Evolutionary conservation across 2,329 filamentous ascomycete species (phyloP).

Genomic region (Penicillium verrucosum): DNA sequence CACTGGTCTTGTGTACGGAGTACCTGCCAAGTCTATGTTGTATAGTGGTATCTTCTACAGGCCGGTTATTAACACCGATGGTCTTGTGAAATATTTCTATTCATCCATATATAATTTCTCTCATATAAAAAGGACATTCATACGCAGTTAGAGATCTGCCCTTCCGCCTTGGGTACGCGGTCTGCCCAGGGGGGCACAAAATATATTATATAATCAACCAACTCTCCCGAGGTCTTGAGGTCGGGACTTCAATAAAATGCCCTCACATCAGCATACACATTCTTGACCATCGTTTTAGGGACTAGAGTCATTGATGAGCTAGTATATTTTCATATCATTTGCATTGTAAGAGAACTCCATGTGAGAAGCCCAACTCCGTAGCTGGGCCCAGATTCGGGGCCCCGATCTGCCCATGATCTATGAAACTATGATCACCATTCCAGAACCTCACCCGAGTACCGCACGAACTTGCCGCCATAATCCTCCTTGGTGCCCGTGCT

Average conservation of each 20-base stretch:
- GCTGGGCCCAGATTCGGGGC: background rate
- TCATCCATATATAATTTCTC: background rate
- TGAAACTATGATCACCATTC: background rate
- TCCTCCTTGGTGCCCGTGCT: background rate
- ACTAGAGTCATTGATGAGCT: background rate
- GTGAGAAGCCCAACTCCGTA: background rate
- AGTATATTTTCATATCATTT: background rate
- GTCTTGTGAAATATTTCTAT: background rate
- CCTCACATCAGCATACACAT: background rate
- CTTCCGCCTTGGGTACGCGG: background rate
- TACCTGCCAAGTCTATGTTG: background rate
- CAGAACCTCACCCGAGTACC: background rate
- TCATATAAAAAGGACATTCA: background rate
- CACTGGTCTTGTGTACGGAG: slow-evolving; percentile 6
- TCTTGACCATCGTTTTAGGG: background rate
- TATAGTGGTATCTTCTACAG: background rate
- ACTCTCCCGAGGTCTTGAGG: no score
- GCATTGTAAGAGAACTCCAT: background rate
- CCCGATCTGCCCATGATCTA: background rate
- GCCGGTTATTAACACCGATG: background rate
- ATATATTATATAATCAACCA: background rate
- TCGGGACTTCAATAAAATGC: no score
- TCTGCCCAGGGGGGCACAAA: background rate
- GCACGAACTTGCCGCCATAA: background rate
- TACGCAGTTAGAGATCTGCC: background rate